Evolutionary conservation across 2,329 filamentous ascomycete genomes (phyloP).

Genomic region (Fusarium marasasianum): DNA sequence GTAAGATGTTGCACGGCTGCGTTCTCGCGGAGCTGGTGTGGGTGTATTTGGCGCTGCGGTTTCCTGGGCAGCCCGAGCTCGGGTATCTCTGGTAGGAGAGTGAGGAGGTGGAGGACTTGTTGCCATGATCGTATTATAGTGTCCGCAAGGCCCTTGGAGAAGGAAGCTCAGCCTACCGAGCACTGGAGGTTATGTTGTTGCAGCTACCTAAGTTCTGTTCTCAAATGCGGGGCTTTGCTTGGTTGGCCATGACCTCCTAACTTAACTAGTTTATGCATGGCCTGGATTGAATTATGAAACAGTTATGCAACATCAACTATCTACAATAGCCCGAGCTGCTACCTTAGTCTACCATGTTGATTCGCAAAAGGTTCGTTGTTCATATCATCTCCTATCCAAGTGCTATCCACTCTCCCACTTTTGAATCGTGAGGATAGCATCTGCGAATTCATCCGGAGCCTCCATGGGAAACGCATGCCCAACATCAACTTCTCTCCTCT

Average conservation of each 20-base stretch:
- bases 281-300: background rate
- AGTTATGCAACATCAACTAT: background rate
- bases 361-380: background rate
- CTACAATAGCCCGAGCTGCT: background rate
- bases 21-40: background rate
- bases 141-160: too few species aligned
- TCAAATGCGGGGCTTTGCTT: background rate
- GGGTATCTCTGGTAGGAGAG: background rate
- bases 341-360: background rate
- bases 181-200: background rate
- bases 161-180: background rate
- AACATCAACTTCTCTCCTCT: conserved; percentile 1
- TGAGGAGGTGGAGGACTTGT: fast-evolving
- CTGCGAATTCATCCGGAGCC: background rate
- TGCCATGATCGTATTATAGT: background rate
- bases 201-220: background rate
- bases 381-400: background rate
- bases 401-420: background rate
- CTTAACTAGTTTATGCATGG: background rate
- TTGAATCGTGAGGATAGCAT: background rate
- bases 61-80: background rate
- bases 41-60: too few species aligned
- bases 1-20: background rate
- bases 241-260: background rate
- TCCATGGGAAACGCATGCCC: conserved; percentile 14